Base-by-base conservation (phyloP, 345 rosid species). In the Triadica sebifera region DNA sequence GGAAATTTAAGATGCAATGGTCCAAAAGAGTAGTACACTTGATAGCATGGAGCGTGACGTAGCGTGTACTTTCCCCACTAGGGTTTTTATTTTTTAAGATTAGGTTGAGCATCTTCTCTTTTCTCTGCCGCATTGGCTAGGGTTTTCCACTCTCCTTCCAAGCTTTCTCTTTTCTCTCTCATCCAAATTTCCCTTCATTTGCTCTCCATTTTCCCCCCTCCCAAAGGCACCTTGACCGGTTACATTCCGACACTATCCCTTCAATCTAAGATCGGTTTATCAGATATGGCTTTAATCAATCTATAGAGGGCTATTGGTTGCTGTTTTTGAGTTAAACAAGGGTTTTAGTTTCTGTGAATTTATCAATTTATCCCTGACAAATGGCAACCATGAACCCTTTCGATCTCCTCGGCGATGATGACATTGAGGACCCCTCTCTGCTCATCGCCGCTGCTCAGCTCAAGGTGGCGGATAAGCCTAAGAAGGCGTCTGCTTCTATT, bases 301-400 rank as follows among this genome's bases (percentile, higher is more conserved):
- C 84, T 79, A 34, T 87, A 84, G 47, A 75, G 78, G 72, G 60
- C 71, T 62, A 17, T 20, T 69, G 79, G 78, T 79, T 82, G 82
- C 81, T 76, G 68, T 79, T 69, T 22, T 58, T 49, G n/a, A 34
- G 17, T 2, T 41, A 37, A 38, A 72, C 38, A 72, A 29, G 65
- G 49, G 58, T 12, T 34, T 62, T 20, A 4, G 16, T 58, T 58
- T 60, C 72, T n/a, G n/a, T n/a, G 50, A 5, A 4, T 56, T 49
- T n/a, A n/a, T n/a, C n/a, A n/a, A 6, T 41, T 66, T 7, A 57
- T 52, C 55, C 4, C 7, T 59, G 50, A 25, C 45, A 81, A 71
- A 95, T 93, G 99, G 90, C 99, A 65, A 88, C 97, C 79, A 17
- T 62, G 89, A 96, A 96, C 84, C 96, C 96, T 61, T 96, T 96